A percentile compares a stretch with the other conserved stretches of the same genome.
phyloP scores from a whole-genome alignment of 2,329 filamentous ascomycete species.

The Penicillium sp. region DNA sequence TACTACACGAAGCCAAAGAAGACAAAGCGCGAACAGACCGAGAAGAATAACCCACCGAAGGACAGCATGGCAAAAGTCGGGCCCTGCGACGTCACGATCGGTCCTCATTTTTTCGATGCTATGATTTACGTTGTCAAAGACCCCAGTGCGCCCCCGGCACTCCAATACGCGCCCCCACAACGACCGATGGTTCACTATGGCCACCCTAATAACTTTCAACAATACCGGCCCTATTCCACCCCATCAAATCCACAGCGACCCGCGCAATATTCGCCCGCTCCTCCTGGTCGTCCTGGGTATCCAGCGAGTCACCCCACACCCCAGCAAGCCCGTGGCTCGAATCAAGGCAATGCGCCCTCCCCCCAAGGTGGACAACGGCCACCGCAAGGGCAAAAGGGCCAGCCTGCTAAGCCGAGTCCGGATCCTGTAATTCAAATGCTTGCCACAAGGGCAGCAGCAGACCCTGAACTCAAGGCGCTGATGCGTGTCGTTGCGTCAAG shows the following conservation, averaged over 20 bases:
- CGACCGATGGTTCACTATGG: slow-evolving; percentile 47
- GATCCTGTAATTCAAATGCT: slow-evolving; percentile 55
- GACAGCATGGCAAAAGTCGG: slow-evolving; percentile 57
- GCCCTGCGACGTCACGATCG: slow-evolving; percentile 59
- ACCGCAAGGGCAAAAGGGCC: slow-evolving; percentile 30
- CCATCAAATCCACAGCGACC: slow-evolving; percentile 30
- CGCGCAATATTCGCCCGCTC: slow-evolving; percentile 27
- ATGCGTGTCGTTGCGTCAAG: slow-evolving; percentile 54
- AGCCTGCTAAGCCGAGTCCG: slow-evolving; percentile 45
- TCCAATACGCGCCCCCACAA: slow-evolving; percentile 41
- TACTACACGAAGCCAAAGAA: slow-evolving; percentile 60
- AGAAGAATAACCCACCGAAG: slow-evolving; percentile 50
- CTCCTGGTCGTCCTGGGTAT: slow-evolving; percentile 29
- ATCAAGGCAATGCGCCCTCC: slow-evolving; percentile 24
- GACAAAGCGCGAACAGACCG: slow-evolving; percentile 52
- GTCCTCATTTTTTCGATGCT: slow-evolving; percentile 63
- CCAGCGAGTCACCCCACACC: slow-evolving; percentile 24
- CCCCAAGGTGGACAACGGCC: slow-evolving; percentile 30
- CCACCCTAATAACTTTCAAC: slow-evolving; percentile 42
- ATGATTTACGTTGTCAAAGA: slow-evolving; percentile 57
- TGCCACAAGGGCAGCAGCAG: slow-evolving; percentile 50
- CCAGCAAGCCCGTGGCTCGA: slow-evolving; percentile 23
- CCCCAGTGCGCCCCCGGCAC: slow-evolving; percentile 39
- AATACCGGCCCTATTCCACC: slow-evolving; percentile 42
- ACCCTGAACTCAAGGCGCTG: slow-evolving; percentile 50